phyloP scores from a whole-genome alignment of 208 protist genomes.

The Trypanosoma melophagium region DNA sequence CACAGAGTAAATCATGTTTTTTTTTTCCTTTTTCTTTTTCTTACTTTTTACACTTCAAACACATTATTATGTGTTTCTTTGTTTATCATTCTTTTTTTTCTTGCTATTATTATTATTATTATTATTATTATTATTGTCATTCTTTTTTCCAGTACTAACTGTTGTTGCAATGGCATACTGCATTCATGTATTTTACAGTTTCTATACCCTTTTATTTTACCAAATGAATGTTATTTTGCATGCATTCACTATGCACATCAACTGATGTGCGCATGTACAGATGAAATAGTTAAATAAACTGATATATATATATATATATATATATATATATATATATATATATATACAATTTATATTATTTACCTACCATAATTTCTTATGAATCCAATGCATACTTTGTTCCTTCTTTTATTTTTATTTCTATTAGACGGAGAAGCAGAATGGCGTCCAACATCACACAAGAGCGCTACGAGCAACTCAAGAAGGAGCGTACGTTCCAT shows the following conservation, averaged over 20 bases:
- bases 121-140: no score
- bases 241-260: no score
- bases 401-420: slow-evolving; percentile 11
- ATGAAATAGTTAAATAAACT: background rate
- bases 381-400: background rate
- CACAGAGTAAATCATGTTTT: background rate
- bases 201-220: no score
- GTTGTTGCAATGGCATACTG: background rate
- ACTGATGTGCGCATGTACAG: background rate
- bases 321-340: slow-evolving; percentile 2
- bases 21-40: background rate
- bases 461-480: slow-evolving; percentile 91
- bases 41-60: background rate
- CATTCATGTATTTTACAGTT: no score
- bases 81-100: no score
- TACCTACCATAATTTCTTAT: background rate
- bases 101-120: no score
- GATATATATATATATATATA: slow-evolving; percentile 8
- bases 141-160: background rate
- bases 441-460: slow-evolving; percentile 62
- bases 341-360: background rate
- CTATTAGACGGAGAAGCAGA: slow-evolving; percentile 15
- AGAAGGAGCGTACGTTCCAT: slow-evolving; percentile 98
- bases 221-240: no score
- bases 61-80: no score